These are phyloP conservation scores for Eutypella sp. DNA, from an alignment of 2,329 filamentous ascomycete species.

Conservation along the genomic window DNA sequence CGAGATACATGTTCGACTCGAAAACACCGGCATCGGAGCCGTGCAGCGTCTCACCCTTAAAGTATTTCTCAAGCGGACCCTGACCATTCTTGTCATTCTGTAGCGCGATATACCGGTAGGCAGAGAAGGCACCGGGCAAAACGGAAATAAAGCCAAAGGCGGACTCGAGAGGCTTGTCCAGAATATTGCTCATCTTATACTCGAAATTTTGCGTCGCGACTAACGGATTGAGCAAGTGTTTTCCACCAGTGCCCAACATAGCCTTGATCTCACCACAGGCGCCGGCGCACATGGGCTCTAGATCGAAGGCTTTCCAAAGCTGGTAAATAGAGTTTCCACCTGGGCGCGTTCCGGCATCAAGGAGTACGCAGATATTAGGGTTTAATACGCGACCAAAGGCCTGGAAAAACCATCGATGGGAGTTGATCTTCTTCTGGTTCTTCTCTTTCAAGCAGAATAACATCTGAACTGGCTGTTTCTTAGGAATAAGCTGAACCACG, in stretches of 20 bases:
- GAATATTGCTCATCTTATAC: constrained; percentile 99
- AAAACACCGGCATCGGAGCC: constrained; percentile 96
- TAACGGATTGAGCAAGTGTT: constrained; percentile 83
- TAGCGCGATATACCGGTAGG: constrained; percentile 90
- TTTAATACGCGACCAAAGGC: constrained; percentile 89
- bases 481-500: constrained; percentile 76
- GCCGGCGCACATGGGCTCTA: constrained; percentile 95
- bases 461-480: constrained; percentile 89
- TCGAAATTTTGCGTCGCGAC: constrained; percentile 98
- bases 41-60: constrained; percentile 96
- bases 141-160: constrained; percentile 99
- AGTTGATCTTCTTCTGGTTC: constrained; percentile 99
- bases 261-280: constrained; percentile 98
- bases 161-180: constrained; percentile 94
- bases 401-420: constrained; percentile 98
- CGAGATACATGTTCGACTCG: constrained; percentile 93
- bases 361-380: constrained; percentile 92
- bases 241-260: constrained; percentile 81
- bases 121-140: constrained; percentile 87
- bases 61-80: constrained; percentile 93
- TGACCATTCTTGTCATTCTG: constrained; percentile 97
- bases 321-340: constrained; percentile 95
- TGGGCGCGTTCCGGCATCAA: constrained; percentile 93
- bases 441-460: constrained; percentile 98
- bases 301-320: constrained; percentile 96